Conservation (phyloP, 306 rosid genomes). For the Quercus variabilis region DNA sequence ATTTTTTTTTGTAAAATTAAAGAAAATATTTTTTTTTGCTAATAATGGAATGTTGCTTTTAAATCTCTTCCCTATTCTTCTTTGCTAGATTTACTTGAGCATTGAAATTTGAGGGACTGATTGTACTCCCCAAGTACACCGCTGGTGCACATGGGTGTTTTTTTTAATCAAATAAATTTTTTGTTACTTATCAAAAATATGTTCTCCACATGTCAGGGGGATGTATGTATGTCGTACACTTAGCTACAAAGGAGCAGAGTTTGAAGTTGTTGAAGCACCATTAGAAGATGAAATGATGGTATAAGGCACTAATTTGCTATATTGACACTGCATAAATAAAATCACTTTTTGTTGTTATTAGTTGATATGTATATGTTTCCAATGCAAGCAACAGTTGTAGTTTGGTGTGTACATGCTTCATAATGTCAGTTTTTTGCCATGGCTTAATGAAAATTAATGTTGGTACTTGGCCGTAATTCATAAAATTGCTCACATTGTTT, state of each 20-base stretch:
- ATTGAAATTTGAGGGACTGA: too few relatives aligned
- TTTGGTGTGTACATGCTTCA: background rate
- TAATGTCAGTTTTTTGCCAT: background rate
- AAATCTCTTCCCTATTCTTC: too few relatives aligned
- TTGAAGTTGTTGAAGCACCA: slow-evolving; percentile 87
- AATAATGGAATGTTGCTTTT: too few relatives aligned
- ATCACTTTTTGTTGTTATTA: background rate
- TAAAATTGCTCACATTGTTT: background rate
- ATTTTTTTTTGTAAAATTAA: slow-evolving; percentile 11
- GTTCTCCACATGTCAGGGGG: slow-evolving; percentile 61
- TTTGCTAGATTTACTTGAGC: too few relatives aligned
- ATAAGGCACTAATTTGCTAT: slow-evolving; percentile 26
- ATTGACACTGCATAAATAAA: background rate
- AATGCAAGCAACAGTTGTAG: background rate
- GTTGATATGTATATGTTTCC: background rate
- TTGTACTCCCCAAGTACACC: too few relatives aligned
- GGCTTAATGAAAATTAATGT: background rate
- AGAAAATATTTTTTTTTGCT: too few relatives aligned
- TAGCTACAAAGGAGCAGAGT: slow-evolving; percentile 87
- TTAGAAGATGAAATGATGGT: slow-evolving; percentile 96
- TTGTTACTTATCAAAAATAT: background rate
- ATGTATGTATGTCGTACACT: slow-evolving; percentile 97
- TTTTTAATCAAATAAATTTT: too few relatives aligned
- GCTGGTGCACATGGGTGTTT: too few relatives aligned
- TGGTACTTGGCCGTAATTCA: background rate